Evolutionary conservation across 1,139 yeast genomes (phyloP), one percentile per base, ranked within the genome.

Genomic region (Eremothecium cymbalariae): DNA sequence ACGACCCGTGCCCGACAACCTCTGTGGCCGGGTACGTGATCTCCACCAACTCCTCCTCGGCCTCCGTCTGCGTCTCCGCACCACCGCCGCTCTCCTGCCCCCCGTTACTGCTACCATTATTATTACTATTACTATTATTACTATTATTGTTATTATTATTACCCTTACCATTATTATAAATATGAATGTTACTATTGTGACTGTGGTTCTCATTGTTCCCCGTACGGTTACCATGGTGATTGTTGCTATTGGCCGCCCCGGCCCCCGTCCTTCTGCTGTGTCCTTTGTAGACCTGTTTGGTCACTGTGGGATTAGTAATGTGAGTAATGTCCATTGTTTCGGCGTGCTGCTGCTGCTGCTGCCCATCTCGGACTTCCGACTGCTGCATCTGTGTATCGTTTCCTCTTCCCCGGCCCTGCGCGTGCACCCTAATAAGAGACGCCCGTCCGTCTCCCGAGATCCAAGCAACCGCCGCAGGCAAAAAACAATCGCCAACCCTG

Each of bases 1-100:
- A 90, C 14, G 97, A 86, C 11, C 98, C 98, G 60, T 85, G 94
- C 12, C 98, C 98, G 34, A 88, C 94, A 69, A 88, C 88, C 51
- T 83, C 60, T 1, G 63, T 51, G 13, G 55, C 51, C 5, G 62
- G 61, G 31, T 57, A 57, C n/a, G 62, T 50, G 15, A 61, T 60
- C 30, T 48, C 44, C 25, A 57, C 51, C 25, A 59, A 48, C 8
- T 46, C 45, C 17, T 45, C 49, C 7, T 43, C 38, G 12, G 37
- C 18, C 3, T n/a, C 17, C n/a, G 14, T 13, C 26, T 23, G 26
- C 26, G 8, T 11, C 26, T 23, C 22, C 22, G 8, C 22, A n/a
- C 22, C 22, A n/a, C 22, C n/a, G 24, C 19, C 3, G 20, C 32
- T n/a, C 21, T 27, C 16, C 21, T 16, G 2, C 13, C 21, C 16